phyloP scores from a whole-genome alignment of 1,284 basidiomycete species.

The Cystobasidium pallidum region DNA sequence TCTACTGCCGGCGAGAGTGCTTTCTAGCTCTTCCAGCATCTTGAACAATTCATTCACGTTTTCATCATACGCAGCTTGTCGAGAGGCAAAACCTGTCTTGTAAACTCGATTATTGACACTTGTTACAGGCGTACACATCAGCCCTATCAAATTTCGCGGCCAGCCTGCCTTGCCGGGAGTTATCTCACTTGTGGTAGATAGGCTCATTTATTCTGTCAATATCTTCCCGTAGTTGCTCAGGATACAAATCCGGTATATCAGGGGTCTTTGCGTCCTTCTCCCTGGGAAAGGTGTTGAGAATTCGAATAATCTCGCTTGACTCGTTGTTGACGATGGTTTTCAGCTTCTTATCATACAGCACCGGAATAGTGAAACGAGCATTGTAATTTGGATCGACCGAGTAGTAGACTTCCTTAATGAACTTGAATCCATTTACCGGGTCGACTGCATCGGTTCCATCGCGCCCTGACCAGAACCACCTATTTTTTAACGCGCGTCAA shows the following conservation, averaged over 20 bases:
- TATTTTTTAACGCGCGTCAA: not conserved
- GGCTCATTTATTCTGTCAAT: constrained; percentile 54
- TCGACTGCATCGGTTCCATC: constrained; percentile 9
- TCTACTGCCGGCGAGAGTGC: constrained; percentile 49
- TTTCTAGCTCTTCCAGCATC: constrained; percentile 53
- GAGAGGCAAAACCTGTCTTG: constrained; percentile 56
- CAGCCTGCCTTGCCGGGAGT: not conserved
- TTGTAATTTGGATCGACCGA: constrained; percentile 55
- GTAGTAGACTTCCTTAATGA: constrained; percentile 55
- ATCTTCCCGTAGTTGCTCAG: constrained; percentile 50
- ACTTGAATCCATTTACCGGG: constrained; percentile 20
- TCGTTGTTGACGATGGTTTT: constrained; percentile 56
- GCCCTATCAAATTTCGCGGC: too few species aligned
- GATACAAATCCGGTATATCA: constrained; percentile 49
- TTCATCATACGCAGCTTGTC: constrained; percentile 54
- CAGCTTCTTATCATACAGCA: constrained; percentile 56
- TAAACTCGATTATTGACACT: constrained; percentile 56
- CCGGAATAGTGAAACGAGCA: constrained; percentile 53
- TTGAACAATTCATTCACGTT: constrained; percentile 54
- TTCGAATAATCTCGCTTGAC: constrained; percentile 56
- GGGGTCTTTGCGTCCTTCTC: constrained; percentile 23
- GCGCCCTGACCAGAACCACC: constrained; percentile 18
- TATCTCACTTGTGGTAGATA: constrained; percentile 3
- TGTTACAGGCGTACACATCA: too few species aligned
- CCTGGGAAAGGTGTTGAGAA: constrained; percentile 52